Evolutionary conservation across 2,329 filamentous ascomycete genomes (phyloP).

Genomic region (Microcyclospora tardicrescens): DNA sequence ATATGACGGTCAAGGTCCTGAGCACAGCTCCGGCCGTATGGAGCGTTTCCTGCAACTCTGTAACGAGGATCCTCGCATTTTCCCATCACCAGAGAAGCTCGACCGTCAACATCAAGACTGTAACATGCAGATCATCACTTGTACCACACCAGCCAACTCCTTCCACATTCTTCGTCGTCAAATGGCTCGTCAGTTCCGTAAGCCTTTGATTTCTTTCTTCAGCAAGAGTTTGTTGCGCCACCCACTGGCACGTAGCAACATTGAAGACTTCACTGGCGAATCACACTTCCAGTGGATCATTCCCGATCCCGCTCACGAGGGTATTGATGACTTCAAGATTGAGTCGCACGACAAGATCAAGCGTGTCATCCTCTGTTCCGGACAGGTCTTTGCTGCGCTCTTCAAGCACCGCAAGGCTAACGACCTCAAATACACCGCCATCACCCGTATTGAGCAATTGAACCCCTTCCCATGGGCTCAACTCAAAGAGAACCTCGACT

Average conservation of each 20-base stretch:
- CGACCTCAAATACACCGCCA: constrained; percentile 76
- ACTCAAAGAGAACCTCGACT: constrained; percentile 90
- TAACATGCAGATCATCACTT: constrained; percentile 97
- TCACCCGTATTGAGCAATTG: constrained; percentile 92
- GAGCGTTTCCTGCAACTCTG: constrained; percentile 95
- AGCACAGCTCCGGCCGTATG: constrained; percentile 94
- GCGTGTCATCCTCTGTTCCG: constrained; percentile 85
- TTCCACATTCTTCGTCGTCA: constrained; percentile 95
- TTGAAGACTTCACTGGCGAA: constrained; percentile 83
- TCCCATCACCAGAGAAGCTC: constrained; percentile 77
- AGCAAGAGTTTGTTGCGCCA: constrained; percentile 93
- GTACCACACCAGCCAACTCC: constrained; percentile 89
- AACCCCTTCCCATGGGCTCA: constrained; percentile 99
- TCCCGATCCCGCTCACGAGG: constrained; percentile 71
- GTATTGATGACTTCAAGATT: constrained; percentile 46
- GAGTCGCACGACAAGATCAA: constrained; percentile 76
- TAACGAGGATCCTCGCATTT: constrained; percentile 92
- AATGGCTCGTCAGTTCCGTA: constrained; percentile 98
- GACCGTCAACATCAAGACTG: constrained; percentile 97
- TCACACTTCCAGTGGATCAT: constrained; percentile 97
- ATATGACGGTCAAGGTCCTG: constrained; percentile 94
- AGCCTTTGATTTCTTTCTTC: constrained; percentile 96
- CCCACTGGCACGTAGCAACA: constrained; percentile 73
- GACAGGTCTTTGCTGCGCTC: constrained; percentile 84
- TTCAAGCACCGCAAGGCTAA: constrained; percentile 82